phyloP scores from a whole-genome alignment of 2,329 filamentous ascomycete genomes.

The Arachnomyces sp. region DNA sequence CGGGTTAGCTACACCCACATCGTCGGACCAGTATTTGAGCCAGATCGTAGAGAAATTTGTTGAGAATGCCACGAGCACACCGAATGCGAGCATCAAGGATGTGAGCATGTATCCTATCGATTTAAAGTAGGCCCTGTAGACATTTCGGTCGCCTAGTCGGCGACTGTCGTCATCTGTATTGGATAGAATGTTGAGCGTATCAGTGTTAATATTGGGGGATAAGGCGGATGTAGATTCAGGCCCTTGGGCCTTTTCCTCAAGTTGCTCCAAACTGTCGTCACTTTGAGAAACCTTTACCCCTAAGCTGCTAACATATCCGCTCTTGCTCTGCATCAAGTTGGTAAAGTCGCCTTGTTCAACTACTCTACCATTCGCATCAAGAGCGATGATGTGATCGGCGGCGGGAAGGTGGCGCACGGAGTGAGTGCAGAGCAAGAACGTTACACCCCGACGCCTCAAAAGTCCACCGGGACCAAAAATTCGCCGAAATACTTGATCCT shows the following conservation, averaged over 20 bases:
- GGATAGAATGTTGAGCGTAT: slow-evolving; percentile 5
- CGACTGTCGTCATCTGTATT: not conserved
- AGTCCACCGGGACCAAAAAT: slow-evolving; percentile 37
- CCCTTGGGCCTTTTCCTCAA: not conserved
- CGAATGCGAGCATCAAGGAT: slow-evolving; percentile 6
- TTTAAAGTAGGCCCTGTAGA: slow-evolving; percentile 4
- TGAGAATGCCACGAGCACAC: slow-evolving; percentile 18
- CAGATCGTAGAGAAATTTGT: slow-evolving; percentile 21
- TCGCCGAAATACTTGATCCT: slow-evolving; percentile 34
- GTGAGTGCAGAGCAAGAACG: slow-evolving; percentile 39
- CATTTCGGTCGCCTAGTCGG: slow-evolving; percentile 1
- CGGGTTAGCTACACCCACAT: slow-evolving; percentile 11
- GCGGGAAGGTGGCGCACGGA: slow-evolving; percentile 27
- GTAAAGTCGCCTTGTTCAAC: slow-evolving; percentile 29
- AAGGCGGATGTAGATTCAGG: not conserved
- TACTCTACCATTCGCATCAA: slow-evolving; percentile 22
- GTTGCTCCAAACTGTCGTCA: not conserved
- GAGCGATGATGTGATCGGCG: slow-evolving; percentile 36
- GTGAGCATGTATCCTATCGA: slow-evolving; percentile 1
- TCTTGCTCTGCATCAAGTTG: slow-evolving; percentile 17
- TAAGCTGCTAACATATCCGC: slow-evolving; percentile 18
- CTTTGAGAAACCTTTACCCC: slow-evolving; percentile 5
- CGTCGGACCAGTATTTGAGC: slow-evolving; percentile 20
- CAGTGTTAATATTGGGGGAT: too few relatives aligned
- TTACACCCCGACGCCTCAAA: slow-evolving; percentile 27